Evolutionary conservation across 169 alveolate species (phyloP).

Genomic region (Ophryocystis elektroscirrha): DNA sequence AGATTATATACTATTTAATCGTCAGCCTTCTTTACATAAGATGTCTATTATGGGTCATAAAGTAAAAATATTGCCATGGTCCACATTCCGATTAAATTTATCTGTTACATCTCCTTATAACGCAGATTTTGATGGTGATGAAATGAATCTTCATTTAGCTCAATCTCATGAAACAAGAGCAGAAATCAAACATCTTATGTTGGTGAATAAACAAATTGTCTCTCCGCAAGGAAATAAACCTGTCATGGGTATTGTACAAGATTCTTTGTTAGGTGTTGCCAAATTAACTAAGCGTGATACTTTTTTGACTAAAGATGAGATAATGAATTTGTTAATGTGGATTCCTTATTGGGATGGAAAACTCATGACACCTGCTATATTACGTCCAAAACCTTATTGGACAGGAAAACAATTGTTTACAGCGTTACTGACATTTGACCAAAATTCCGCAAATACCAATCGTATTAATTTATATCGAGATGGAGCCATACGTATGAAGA

Average conservation of each 20-base stretch:
- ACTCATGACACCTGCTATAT: slow-evolving; percentile 89
- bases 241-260: slow-evolving; percentile 99
- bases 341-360: slow-evolving; percentile 83
- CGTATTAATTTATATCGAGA: background rate
- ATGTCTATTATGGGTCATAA: slow-evolving; percentile 99
- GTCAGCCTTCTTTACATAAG: slow-evolving; percentile 99
- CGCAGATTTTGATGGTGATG: slow-evolving; percentile 99
- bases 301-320: slow-evolving; percentile 71
- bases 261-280: slow-evolving; percentile 74
- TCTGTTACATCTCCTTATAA: slow-evolving; percentile 98
- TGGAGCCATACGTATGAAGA: background rate
- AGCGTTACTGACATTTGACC: slow-evolving; percentile 52
- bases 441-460: background rate
- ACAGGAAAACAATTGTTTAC: slow-evolving; percentile 96
- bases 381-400: slow-evolving; percentile 90
- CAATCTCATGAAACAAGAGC: slow-evolving; percentile 90
- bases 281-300: slow-evolving; percentile 84
- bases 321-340: slow-evolving; percentile 79
- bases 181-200: slow-evolving; percentile 91
- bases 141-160: slow-evolving; percentile 98
- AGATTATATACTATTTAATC: slow-evolving; percentile 91
- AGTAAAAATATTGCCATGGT: slow-evolving; percentile 81
- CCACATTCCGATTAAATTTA: slow-evolving; percentile 93
- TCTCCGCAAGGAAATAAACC: slow-evolving; percentile 99
- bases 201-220: slow-evolving; percentile 93